Evolutionary conservation across 2,329 filamentous ascomycete species (phyloP), one percentile per base, ranked within the genome.

Genomic region (Intubia oerlemansii): DNA sequence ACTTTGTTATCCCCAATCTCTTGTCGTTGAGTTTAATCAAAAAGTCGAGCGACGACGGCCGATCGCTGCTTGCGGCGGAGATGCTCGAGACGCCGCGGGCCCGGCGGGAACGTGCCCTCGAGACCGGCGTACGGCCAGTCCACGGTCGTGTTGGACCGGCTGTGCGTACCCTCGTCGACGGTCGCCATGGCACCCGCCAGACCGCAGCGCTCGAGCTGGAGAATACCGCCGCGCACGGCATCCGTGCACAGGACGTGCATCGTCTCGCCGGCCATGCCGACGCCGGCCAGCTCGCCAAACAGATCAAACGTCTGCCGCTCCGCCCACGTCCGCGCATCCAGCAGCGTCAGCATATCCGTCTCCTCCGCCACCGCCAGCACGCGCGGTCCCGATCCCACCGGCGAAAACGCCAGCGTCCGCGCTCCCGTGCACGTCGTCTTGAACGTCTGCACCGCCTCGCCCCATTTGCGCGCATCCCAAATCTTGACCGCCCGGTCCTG

Each of bases 401-500:
- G 75, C 1, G 75, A 79, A 48, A 84, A 85, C 21, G 63, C 63
- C 24, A 85, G 49, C 29, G 63, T 70, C 14, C 78, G 63, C 1
- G 70, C 70, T 13, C 72, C 68, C 2, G 74, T 67, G 57, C 80
- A 68, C 41, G 74, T 63, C 15, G 66, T 65, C 24, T 60, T 54
- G 15, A 84, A 52, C 9, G 61, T 62, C 12, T 54, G 53, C 7
- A 74, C 39, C 0, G 65, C 56, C 3, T 59, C 51, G 25, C 51
- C 57, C 71, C 74, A 79, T 30, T 63, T 67, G 7, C 78, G 62
- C 7, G 76, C 72, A 44, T 85, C 78, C 69, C 74, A 84, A 27
- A 85, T 66, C 37, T 70, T 67, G 38, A 84, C 59, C 17, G 59
- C 62, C 44, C 62, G 72, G 46, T 85, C 78, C 46, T 85, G 77